Evolutionary conservation across 2,329 filamentous ascomycete genomes (phyloP), one percentile per base, ranked within the genome.

Genomic region (Aspergillus sp.): DNA sequence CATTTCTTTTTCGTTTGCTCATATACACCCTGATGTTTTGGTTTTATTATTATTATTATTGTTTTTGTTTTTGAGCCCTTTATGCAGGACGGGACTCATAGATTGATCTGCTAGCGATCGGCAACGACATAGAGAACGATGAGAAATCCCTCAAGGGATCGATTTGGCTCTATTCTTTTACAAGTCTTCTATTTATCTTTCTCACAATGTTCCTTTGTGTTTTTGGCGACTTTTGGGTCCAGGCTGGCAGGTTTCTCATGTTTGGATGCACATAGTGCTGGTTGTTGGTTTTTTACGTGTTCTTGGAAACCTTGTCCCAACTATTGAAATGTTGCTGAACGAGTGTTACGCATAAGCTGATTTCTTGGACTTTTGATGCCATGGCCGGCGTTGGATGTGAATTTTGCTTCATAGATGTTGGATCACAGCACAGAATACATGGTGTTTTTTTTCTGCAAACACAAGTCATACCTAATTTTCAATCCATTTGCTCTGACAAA

Each of bases 41-140:
- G 19, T 56, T 54, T 48, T 30, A 11, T 2, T 60, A 50, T 49
- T 52, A 22, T 56, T 54, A 45, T 30, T 30, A 30, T 24, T 24
- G 5, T 24, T 30, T 49, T 47, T 54, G 13, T 53, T 41, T 37
- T 49, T 41, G 44, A 13, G 30, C 44, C 50, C 37, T 56, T 60
- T 54, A 46, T 27, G 51, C 47, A 60, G 52, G 58, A 50, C 42
- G 58, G 63, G 48, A 24, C 40, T 61, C 64, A 67, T 66, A 67
- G 64, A 66, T 63, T 61, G 60, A 53, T 54, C 51, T 57, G 60
- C 58, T 49, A 63, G 57, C 51, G 56, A 61, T 55, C 51, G 47
- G 53, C 40, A 56, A 57, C 58, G 63, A 53, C 57, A 64, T 66
- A 66, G 63, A 63, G 61, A 63, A 62, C 60, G 62, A 48, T 57